Conservation (phyloP, 2,329 filamentous ascomycete genomes). For the Pseudogymnoascus sp. region DNA sequence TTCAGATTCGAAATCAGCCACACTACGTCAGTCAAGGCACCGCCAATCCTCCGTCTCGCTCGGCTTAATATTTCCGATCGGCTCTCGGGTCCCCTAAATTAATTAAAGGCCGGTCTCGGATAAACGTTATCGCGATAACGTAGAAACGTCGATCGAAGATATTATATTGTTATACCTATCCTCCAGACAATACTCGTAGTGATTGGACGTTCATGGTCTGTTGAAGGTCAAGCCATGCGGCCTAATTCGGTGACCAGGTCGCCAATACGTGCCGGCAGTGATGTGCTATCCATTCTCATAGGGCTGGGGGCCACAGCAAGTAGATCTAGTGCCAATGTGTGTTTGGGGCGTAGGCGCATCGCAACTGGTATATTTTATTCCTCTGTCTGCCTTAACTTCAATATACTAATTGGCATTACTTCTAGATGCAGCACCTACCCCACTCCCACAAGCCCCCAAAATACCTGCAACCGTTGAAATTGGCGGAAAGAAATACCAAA, state of each 20-base stretch:
- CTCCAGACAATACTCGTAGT: not conserved
- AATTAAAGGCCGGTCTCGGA: not conserved
- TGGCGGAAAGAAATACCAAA: conserved; percentile 52
- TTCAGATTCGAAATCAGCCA: conserved; percentile 10
- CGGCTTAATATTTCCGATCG: not conserved
- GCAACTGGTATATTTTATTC: conserved; percentile 23
- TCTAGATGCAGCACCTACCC: not conserved
- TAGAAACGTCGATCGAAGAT: not conserved
- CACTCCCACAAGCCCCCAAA: not conserved
- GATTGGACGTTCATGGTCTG: not conserved
- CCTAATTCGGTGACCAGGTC: conserved; percentile 18
- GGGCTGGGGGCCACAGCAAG: conserved; percentile 19
- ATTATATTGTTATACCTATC: not conserved
- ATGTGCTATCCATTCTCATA: conserved; percentile 26
- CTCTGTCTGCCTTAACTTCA: not conserved
- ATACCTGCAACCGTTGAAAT: conserved; percentile 15
- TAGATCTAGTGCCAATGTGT: conserved; percentile 19
- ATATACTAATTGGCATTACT: not conserved
- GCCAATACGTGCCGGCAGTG: conserved; percentile 19
- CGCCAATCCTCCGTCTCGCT: not conserved
- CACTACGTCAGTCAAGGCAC: conserved; percentile 9
- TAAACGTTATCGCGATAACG: not conserved
- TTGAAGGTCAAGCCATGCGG: conserved; percentile 22
- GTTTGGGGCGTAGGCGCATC: conserved; percentile 26
- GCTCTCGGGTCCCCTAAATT: conserved; percentile 8